Evolutionary conservation across 2,329 filamentous ascomycete species (phyloP).

Genomic region (Fusarium brevicatenulatum): DNA sequence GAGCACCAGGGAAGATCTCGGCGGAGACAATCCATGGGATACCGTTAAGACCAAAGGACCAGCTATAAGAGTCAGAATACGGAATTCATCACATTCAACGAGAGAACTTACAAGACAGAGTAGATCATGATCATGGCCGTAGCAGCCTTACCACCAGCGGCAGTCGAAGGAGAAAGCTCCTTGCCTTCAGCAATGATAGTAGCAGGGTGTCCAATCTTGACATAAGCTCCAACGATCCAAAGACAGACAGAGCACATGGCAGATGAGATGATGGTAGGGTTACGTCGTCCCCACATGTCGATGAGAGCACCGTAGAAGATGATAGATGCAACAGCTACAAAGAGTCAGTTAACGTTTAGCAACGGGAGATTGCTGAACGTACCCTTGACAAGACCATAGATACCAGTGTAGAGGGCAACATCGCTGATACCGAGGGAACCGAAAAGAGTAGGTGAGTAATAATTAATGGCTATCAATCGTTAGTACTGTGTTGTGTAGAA

Average conservation of each 20-base stretch:
- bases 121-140: slow-evolving; percentile 67
- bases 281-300: slow-evolving; percentile 53
- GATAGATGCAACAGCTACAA: slow-evolving; percentile 50
- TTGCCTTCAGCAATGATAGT: slow-evolving; percentile 55
- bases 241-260: slow-evolving; percentile 59
- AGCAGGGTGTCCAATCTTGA: slow-evolving; percentile 61
- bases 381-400: slow-evolving; percentile 59
- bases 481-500: no score
- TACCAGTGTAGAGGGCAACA: slow-evolving; percentile 59
- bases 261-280: slow-evolving; percentile 59
- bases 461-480: no score
- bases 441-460: slow-evolving; percentile 56
- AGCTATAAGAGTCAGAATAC: slow-evolving; percentile 41
- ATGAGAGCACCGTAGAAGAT: slow-evolving; percentile 55
- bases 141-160: slow-evolving; percentile 61
- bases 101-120: slow-evolving; percentile 58
- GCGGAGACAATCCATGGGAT: slow-evolving; percentile 58
- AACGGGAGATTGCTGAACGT: not conserved
- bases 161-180: slow-evolving; percentile 53
- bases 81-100: rapidly evolving
- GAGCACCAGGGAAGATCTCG: slow-evolving; percentile 57
- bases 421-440: slow-evolving; percentile 57
- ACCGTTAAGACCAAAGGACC: slow-evolving; percentile 57
- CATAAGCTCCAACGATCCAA: slow-evolving; percentile 64
- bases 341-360: not conserved